Base-by-base conservation (phyloP, 345 rosid species). In the Murraya koenigii region DNA sequence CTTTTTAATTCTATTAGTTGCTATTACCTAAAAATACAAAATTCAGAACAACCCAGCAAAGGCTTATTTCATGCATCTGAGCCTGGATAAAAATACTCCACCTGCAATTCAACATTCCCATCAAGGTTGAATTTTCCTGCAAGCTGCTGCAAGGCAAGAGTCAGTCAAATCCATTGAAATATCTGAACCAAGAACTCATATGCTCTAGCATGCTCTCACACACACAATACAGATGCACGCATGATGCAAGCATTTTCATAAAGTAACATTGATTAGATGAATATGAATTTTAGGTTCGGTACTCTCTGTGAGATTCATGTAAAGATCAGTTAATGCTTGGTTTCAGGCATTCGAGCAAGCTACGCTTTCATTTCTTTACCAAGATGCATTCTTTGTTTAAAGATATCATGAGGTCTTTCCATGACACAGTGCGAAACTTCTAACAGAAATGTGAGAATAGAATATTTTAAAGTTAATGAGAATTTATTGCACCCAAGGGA, bases 51-150 rank as follows among this genome's bases (percentile, higher is more conserved):
- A 64, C 28, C 59, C 33, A 81, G 62, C 71, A 61, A 72, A 59
- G 58, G 5, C 41, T 36, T 38, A 11, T 20, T 67, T 64, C 81
- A 83, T 13, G 35, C 20, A 22, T 69, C 39, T 62, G 15, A 13
- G 58, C 52, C 61, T 64, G 4, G 80, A 23, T 35, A 35, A 33
- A 66, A 59, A 69, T 56, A 68, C 58, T 13, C 22, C 79, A 96
- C 99, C 98, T 91, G 90, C 89, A 96, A 82, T 75, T 96, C 95
- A 23, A 86, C 82, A 84, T 90, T 85, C 69, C 97, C 97, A 75
- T 89, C 97, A 75, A 96, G 90, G 63, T 68, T 85, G 92, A 88
- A 96, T 85, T 88, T 96, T 77, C 87, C 92, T 0, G 82, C 85
- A 72, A 86, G 83, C 92, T 92, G 95, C 82, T 58, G 74, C 33